phyloP scores from a whole-genome alignment of 768 basidiomycete genomes.

The Phanerodontia chrysosporium region DNA sequence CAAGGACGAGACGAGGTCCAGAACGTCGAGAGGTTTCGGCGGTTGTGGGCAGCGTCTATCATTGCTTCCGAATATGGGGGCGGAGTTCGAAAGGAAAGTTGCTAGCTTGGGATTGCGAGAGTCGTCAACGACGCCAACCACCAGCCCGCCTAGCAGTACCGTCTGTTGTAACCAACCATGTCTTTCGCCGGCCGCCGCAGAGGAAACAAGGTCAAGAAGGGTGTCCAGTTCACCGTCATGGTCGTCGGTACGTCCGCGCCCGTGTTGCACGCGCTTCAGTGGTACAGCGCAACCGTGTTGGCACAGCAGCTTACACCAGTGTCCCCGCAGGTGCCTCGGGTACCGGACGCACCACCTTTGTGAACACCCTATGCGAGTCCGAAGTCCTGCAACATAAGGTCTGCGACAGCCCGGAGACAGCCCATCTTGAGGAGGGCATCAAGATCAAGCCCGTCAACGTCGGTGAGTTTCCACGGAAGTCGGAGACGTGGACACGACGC shows the following conservation, averaged over 20 bases:
- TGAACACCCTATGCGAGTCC: conserved; percentile 98
- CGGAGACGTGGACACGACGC: not conserved
- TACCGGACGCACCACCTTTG: conserved; percentile 95
- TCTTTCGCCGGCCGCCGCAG: conserved; percentile 84
- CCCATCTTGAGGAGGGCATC: conserved; percentile 91
- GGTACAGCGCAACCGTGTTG: conserved; percentile 17
- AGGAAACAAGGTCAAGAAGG: conserved; percentile 97
- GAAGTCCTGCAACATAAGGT: conserved; percentile 88
- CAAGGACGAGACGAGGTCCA: not conserved
- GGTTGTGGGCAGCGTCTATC: not conserved
- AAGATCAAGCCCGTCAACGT: conserved; percentile 93
- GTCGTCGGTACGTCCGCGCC: conserved; percentile 76
- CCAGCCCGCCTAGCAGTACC: not conserved
- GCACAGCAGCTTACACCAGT: conserved; percentile 7
- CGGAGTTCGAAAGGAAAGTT: conserved; percentile 13
- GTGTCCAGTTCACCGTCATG: conserved; percentile 96
- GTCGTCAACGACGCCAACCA: conserved; percentile 8
- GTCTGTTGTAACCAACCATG: conserved; percentile 37
- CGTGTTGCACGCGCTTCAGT: conserved; percentile 6
- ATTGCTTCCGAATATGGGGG: not conserved
- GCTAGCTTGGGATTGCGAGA: conserved; percentile 8
- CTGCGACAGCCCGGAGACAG: conserved; percentile 78
- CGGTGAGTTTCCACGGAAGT: conserved; percentile 44
- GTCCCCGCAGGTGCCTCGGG: conserved; percentile 81
- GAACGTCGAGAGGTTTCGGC: not conserved